Base-by-base conservation (phyloP, 208 protist genomes). In the Crithidia bombi region DNA sequence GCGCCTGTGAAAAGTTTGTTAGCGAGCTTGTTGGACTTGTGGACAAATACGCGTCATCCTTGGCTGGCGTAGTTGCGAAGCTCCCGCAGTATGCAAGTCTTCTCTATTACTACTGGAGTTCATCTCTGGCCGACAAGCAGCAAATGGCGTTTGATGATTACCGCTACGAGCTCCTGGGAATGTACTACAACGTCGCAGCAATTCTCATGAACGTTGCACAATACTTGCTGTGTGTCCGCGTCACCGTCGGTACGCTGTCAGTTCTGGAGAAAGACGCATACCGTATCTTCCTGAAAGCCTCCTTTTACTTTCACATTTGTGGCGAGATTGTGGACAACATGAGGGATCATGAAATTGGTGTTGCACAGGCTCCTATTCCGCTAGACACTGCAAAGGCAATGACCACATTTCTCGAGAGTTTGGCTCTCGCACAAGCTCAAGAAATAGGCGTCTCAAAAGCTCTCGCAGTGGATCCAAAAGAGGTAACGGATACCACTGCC, bases 251-350 rank as follows among this genome's bases (percentile, higher is more conserved):
- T 10, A 77, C 62, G 1, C 33, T 79, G 5, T 69, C 75, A 43
- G 11, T 59, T n/a, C 57, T 83, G 1, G 82, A 94, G 57, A 90
- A 87, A 50, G 81, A 92, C n/a, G 78, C 73, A 0, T 94, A 92
- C 71, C 81, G 73, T 33, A 57, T 69, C 28, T 79, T 92, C 46
- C 65, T 89, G 26, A 83, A 81, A 30, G 84, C 86, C 5, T 69
- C 80, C 10, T 78, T 75, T n/a, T 92, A 89, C 71, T 87, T 91
- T 78, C 56, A 61, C 65, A 51, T 89, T 21, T 79, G 75, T 30
- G 63, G 57, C 10, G 51, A 74, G 6, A 66, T 91, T 10, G 36
- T 72, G 1, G 57, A 75, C 10, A 73, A 71, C 32, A 86, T 91
- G 41, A 79, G 82, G 38, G 57, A 25, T 33, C 70, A 75, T 47